phyloP scores from a whole-genome alignment of 257 asterid species.

The Solanum chiquidenum region DNA sequence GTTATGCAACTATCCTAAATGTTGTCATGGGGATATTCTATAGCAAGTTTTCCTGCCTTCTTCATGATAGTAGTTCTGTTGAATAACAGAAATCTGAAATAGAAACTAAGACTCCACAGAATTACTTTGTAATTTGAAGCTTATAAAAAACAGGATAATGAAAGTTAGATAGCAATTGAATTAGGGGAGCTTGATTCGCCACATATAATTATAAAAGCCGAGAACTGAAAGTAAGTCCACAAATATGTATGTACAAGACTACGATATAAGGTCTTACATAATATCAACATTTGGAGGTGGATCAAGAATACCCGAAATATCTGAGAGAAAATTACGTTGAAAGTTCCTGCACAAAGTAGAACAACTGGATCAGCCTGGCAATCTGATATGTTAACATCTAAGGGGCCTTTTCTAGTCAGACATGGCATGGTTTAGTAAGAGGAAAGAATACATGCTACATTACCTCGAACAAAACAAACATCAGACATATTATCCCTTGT shows the following conservation, averaged over 20 bases:
- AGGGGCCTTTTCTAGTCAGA: background rate
- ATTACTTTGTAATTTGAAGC: background rate
- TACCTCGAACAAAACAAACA: background rate
- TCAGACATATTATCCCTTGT: background rate
- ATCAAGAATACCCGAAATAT: constrained; percentile 29
- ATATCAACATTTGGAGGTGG: constrained; percentile 38
- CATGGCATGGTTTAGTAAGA: background rate
- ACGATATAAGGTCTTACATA: constrained; percentile 12
- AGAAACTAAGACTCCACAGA: background rate
- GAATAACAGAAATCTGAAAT: background rate
- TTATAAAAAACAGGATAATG: background rate
- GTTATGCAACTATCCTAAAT: background rate
- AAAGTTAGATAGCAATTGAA: background rate
- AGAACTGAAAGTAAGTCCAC: background rate
- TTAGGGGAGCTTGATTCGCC: background rate
- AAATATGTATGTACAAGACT: background rate
- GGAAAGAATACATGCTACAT: background rate
- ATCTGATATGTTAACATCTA: background rate
- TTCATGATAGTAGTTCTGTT: background rate
- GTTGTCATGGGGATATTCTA: background rate
- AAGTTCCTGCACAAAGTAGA: constrained; percentile 34
- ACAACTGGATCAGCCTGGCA: background rate
- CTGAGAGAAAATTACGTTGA: constrained; percentile 31
- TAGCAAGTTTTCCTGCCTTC: background rate
- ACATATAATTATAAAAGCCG: background rate